Base-by-base conservation (phyloP, 1,139 yeast species). In the Saccharomyces hybrid region DNA sequence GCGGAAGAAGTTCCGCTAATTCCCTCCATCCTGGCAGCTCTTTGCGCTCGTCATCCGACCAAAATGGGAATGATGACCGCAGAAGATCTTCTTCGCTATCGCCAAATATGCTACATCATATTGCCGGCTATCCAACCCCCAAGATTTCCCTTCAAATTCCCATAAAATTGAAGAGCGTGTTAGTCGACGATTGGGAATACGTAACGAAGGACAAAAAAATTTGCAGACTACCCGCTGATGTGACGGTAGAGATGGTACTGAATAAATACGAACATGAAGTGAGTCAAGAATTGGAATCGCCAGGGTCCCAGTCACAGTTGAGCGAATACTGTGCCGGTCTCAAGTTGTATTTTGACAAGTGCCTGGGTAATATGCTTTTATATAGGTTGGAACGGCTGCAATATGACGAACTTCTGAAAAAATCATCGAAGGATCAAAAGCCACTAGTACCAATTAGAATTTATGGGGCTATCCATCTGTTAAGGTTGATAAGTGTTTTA, bases 121-220 rank as follows among this genome's bases (percentile, higher is more conserved):
- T 38, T 11, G 25, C 44, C 19, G 25, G 44, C 23, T 38, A 26
- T 13, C 60, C 59, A 27, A 53, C 56, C 5, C 78, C 80, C 9
- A 88, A 83, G 60, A 75, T 86, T 34, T 70, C 73, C 50, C 64
- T 86, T 11, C 74, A 75, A 3, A 79, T 88, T 23, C 88, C 93
- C 0, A 82, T 83, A 54, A 73, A 76, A 47, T 75, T 93, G 57
- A 90, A 89, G 68, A 76, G 86, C 3, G 64, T 84, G 5, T 73
- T 93, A 48, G 95, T 91, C 1, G 91, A 89, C 66, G 98, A 93
- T 73, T 93, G 98, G 98, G 97, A 91, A 69, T 78, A 76, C 61
- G 78, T 91, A 50, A 89, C 98, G 1, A 88, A 88, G 64, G 87
- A 88, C 59, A 84, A 85, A 52, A 82, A 84, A 67, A 68, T 88